Evolutionary conservation across 1,284 basidiomycete genomes (phyloP), one percentile per base, ranked within the genome.

Genomic region (Puccinia polysora): DNA sequence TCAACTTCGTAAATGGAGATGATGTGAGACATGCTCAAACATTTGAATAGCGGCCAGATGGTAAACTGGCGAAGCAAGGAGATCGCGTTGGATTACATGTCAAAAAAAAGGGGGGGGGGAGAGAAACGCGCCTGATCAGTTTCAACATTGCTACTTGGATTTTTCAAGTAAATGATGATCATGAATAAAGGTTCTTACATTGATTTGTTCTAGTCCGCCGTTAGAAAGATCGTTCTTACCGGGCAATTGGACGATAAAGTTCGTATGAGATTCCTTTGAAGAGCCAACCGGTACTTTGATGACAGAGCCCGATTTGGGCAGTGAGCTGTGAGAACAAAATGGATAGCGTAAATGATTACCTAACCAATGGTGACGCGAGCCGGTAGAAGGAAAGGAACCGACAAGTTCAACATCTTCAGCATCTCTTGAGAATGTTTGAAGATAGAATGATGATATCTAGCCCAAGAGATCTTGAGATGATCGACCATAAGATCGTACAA

Each of bases 11-110:
- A 91, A 73, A 92, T 89, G 30, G 90, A 93, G 73, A 97, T 81
- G 74, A 97, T 89, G 78, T 96, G 93, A 79, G 96, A 94, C 73
- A 97, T 85, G 77, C 93, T 93, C 73, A 97, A 81, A 75, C 89
- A 89, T 79, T 95, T 91, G 85, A 97, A 97, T 67, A 97, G 79
- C 0, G 94, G 94, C 92, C 93, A 97, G 86, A 96, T 91, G 59
- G 92, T 91, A 79, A 95, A 94, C 77, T 83, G 80, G 65, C 81
- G 80, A 55, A 80, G 8, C 23, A 52, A 10, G 14, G 20, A 52
- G 10, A 25, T 7, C 15, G 20, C 23, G 49, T 10, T n/a, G n/a
- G 10, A n/a, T 52, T 20, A 18, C 20, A 7, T n/a, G 7, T 10
- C 28, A 34, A 58, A 18, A 28, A 15, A 78, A 63, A 81, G 76